phyloP scores from a whole-genome alignment of 2,329 filamentous ascomycete species.

The Zymoseptoria crescenta region DNA sequence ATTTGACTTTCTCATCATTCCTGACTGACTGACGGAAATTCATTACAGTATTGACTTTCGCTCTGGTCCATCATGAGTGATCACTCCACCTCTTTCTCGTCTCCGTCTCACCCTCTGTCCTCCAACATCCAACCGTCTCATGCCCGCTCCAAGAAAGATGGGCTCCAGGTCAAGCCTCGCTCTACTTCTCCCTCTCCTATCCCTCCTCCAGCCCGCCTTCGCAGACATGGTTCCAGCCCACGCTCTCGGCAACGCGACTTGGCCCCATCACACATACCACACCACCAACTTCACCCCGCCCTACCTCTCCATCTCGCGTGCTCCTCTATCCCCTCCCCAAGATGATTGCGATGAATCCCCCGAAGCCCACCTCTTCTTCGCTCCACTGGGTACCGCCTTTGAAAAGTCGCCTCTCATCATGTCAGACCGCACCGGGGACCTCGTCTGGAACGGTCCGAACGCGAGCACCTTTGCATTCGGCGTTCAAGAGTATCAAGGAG shows the following conservation, averaged over 20 bases:
- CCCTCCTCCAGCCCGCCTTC: background rate
- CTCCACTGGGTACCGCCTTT: slow-evolving; percentile 12
- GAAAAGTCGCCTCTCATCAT: slow-evolving; percentile 13
- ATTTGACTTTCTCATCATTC: no score
- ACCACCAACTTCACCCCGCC: slow-evolving; percentile 11
- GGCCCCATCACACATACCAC: slow-evolving; percentile 12
- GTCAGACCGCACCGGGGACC: slow-evolving; percentile 4
- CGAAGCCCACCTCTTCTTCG: slow-evolving; percentile 14
- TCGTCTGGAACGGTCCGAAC: slow-evolving; percentile 15
- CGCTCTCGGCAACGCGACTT: background rate
- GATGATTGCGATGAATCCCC: background rate
- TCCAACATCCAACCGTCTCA: no score
- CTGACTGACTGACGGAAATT: no score
- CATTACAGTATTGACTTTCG: no score
- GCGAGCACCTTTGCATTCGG: slow-evolving; percentile 14
- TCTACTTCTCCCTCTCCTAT: background rate
- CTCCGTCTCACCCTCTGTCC: no score
- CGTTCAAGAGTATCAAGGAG: slow-evolving; percentile 9
- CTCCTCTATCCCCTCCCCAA: background rate
- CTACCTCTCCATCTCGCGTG: slow-evolving; percentile 3
- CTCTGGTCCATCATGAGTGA: no score
- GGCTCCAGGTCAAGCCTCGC: background rate
- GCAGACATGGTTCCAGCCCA: background rate
- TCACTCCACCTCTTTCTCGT: no score
- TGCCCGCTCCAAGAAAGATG: background rate